Evolutionary conservation across 495 filamentous ascomycete genomes (phyloP).

Genomic region (Articulospora tetracladia): DNA sequence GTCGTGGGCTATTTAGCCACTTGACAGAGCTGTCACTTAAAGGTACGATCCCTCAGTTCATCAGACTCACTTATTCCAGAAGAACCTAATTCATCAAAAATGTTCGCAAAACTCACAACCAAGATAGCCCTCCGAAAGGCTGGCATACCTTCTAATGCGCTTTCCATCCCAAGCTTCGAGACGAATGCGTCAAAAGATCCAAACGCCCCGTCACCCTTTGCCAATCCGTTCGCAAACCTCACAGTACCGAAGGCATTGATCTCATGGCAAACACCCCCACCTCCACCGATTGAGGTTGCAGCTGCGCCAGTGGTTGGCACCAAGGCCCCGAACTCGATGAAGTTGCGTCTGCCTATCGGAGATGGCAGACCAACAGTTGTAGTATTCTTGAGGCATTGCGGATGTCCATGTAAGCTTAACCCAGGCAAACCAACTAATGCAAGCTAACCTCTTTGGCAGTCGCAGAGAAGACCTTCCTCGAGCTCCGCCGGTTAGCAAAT

Average conservation of each 20-base stretch:
- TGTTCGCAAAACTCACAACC: constrained; percentile 44
- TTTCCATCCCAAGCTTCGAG: constrained; percentile 24
- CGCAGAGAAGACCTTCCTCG: constrained; percentile 56
- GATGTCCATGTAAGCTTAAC: constrained; percentile 50
- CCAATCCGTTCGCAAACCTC: constrained; percentile 22
- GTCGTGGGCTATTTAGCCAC: not conserved
- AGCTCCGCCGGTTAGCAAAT: constrained; percentile 41
- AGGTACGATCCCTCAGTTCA: constrained; percentile 4
- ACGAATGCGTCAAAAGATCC: constrained; percentile 17
- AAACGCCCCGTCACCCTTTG: constrained; percentile 17
- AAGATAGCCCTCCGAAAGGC: constrained; percentile 43
- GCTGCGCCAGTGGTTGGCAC: constrained; percentile 37
- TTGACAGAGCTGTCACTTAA: not conserved
- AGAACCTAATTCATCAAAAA: constrained; percentile 15
- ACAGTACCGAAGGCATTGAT: constrained; percentile 39
- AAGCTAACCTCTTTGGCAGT: constrained; percentile 32
- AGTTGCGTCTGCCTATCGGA: constrained; percentile 38
- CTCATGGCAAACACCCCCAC: constrained; percentile 41
- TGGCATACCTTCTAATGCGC: constrained; percentile 36
- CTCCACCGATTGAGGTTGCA: constrained; percentile 41
- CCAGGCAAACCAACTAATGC: not conserved
- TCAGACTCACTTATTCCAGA: not conserved
- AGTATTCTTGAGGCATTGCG: constrained; percentile 56
- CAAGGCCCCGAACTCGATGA: constrained; percentile 41
- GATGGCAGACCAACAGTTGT: constrained; percentile 45